Conservation (phyloP, 108 stramenopile genomes). For the Bacterosira constricta region DNA sequence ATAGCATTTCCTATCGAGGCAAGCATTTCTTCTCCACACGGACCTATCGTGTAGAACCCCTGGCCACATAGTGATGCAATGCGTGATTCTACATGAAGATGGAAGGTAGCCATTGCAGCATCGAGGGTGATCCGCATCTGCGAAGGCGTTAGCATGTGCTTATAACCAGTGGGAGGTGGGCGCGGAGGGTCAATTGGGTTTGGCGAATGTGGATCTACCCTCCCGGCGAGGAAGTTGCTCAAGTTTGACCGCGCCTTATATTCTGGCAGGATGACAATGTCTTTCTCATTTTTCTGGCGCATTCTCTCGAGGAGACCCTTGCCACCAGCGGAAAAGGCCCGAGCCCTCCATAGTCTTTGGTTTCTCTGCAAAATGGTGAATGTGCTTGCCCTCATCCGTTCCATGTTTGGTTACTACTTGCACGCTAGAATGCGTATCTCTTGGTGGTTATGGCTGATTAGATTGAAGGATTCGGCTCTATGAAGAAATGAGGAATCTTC, state of each 20-base stretch:
- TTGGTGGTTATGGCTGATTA: too few relatives aligned
- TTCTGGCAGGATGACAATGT: constrained; percentile 52
- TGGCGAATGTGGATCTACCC: not conserved
- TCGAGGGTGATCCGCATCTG: constrained; percentile 53
- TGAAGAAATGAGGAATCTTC: too few relatives aligned
- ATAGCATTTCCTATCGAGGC: constrained; percentile 56
- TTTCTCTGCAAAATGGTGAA: not conserved
- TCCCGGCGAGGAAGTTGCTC: constrained; percentile 24
- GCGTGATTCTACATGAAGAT: constrained; percentile 79
- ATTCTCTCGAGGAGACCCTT: constrained; percentile 35
- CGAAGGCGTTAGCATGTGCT: constrained; percentile 30
- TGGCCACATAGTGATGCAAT: constrained; percentile 76
- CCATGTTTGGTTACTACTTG: too few relatives aligned
- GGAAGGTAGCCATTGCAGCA: constrained; percentile 77
- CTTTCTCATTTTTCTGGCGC: constrained; percentile 39
- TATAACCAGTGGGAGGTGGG: constrained; percentile 51
- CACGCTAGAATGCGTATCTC: too few relatives aligned
- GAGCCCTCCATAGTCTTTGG: constrained; percentile 1
- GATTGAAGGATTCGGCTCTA: too few relatives aligned
- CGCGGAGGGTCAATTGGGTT: constrained; percentile 29
- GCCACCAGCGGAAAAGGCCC: not conserved
- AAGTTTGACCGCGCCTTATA: constrained; percentile 37
- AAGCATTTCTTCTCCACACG: constrained; percentile 84
- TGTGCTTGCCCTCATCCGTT: not conserved
- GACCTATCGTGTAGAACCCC: constrained; percentile 91